A percentile compares a stretch with the other conserved stretches of the same genome.
phyloP scores from a whole-genome alignment of 2,329 filamentous ascomycete genomes.

The Hypoxylon sp. region DNA sequence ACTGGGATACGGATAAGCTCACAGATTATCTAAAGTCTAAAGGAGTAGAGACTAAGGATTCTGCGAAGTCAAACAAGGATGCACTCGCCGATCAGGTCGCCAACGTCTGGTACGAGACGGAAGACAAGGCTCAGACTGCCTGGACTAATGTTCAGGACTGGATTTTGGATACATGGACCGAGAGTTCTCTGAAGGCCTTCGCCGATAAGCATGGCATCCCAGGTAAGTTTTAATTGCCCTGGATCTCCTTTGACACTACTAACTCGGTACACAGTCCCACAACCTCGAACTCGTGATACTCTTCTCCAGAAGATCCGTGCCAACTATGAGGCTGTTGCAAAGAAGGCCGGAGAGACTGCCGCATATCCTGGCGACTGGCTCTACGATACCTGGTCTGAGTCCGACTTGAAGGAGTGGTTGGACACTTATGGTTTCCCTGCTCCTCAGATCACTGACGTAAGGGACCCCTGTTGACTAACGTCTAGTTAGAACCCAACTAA shows the following conservation, averaged over 20 bases:
- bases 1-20: constrained; percentile 81
- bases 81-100: constrained; percentile 78
- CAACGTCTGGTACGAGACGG: constrained; percentile 81
- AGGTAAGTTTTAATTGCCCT: constrained; percentile 57
- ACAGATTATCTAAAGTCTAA: constrained; percentile 77
- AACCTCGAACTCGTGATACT: constrained; percentile 87
- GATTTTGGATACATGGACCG: constrained; percentile 96
- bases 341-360: constrained; percentile 80
- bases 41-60: constrained; percentile 77
- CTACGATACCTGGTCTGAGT: constrained; percentile 91
- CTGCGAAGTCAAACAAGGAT: constrained; percentile 77
- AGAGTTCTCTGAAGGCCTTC: constrained; percentile 94
- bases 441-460: constrained; percentile 80
- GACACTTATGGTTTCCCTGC: constrained; percentile 88
- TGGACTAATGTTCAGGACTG: constrained; percentile 85
- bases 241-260: neutral
- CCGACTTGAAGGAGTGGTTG: constrained; percentile 93
- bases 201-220: constrained; percentile 90
- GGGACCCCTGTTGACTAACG: constrained; percentile 26
- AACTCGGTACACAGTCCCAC: constrained; percentile 70
- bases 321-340: constrained; percentile 84
- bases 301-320: constrained; percentile 83
- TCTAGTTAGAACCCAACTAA: constrained; percentile 36
- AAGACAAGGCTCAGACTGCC: constrained; percentile 80
- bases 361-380: constrained; percentile 97